Evolutionary conservation across 192 early-diverging fungal species (phyloP).

Genomic region (Backusella morwellensis): DNA sequence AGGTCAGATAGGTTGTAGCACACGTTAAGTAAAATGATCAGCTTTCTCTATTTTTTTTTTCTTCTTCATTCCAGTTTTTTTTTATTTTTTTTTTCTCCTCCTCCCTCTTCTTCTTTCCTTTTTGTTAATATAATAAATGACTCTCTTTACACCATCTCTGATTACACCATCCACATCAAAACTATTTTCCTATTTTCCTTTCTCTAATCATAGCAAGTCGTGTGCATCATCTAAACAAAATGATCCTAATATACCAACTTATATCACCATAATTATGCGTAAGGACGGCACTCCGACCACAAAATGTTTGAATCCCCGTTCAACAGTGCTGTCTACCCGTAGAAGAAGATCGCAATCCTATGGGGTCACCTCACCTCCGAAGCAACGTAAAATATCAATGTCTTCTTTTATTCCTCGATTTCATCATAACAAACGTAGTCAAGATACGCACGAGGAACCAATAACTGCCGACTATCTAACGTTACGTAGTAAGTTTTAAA

Average conservation of each 20-base stretch:
- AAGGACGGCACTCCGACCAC: constrained; percentile 23
- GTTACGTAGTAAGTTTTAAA: background rate
- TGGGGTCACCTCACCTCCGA: background rate
- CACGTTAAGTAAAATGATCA: background rate
- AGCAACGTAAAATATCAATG: background rate
- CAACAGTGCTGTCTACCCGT: background rate
- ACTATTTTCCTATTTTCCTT: constrained; percentile 14
- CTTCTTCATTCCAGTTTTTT: background rate
- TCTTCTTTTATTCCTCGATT: constrained; percentile 14
- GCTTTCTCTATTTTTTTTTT: background rate
- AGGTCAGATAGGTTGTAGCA: background rate
- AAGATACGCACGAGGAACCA: background rate
- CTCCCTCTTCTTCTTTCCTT: background rate
- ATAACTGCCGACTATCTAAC: background rate
- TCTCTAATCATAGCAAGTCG: constrained; percentile 6
- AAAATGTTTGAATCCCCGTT: constrained; percentile 15
- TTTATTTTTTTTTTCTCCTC: background rate
- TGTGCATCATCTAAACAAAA: background rate
- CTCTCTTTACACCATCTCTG: constrained; percentile 5
- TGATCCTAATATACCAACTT: constrained; percentile 11
- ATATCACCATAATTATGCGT: constrained; percentile 14
- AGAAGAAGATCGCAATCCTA: constrained; percentile 10
- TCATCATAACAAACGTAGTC: background rate
- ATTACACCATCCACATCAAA: constrained; percentile 10
- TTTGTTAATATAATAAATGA: background rate